A percentile compares a stretch with the other conserved stretches of the same genome.
Evolutionary conservation across 768 basidiomycete species (phyloP).

Genomic region (Strobilomyces echinocephalus): DNA sequence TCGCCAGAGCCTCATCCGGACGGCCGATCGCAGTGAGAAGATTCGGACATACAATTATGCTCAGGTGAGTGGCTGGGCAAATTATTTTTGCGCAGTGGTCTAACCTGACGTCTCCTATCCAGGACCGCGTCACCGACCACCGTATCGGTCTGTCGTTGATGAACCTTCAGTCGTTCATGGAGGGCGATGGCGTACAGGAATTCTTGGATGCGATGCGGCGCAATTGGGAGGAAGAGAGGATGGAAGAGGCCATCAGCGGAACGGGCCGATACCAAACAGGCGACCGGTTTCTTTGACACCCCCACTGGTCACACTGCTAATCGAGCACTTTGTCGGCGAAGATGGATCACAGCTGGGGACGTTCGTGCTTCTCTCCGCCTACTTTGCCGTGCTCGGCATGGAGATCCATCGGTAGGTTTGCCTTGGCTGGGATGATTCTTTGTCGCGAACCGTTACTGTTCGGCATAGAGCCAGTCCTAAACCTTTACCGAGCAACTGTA

Average conservation of each 20-base stretch:
- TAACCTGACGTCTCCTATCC: background rate
- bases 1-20: constrained; percentile 69
- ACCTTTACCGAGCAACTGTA: too few species aligned
- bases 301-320: too few species aligned
- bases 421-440: too few species aligned
- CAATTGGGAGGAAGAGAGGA: constrained; percentile 49
- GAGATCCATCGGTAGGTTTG: too few species aligned
- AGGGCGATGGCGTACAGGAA: constrained; percentile 56
- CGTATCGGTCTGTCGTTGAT: constrained; percentile 73
- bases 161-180: constrained; percentile 61
- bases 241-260: constrained; percentile 47
- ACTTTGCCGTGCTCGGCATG: too few species aligned
- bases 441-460: too few species aligned
- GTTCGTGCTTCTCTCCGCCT: too few species aligned
- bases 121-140: constrained; percentile 94
- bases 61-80: constrained; percentile 43
- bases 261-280: constrained; percentile 4
- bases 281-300: too few species aligned
- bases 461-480: too few species aligned
- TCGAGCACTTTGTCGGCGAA: too few species aligned
- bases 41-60: constrained; percentile 94
- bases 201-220: constrained; percentile 55
- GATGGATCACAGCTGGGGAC: too few species aligned
- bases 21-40: constrained; percentile 88
- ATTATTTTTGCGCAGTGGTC: too few species aligned